Conservation (phyloP, 2,329 filamentous ascomycete genomes). For the Microsporum ferrugineum region DNA sequence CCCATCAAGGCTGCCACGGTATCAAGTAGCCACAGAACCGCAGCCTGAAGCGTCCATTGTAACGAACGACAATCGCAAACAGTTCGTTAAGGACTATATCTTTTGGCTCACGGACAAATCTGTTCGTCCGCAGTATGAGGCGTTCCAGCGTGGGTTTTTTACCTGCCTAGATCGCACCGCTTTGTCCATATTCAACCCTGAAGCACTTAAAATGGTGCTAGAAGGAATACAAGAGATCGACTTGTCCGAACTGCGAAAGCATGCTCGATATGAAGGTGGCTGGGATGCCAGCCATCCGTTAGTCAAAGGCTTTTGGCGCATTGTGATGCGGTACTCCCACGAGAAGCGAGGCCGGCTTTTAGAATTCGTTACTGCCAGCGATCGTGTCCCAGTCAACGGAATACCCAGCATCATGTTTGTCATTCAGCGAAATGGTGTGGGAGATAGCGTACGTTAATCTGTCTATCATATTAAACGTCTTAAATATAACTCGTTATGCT, state of each 20-base stretch:
- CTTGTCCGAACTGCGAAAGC: conserved; percentile 56
- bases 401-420: conserved; percentile 72
- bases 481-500: conserved; percentile 9
- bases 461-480: background rate
- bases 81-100: conserved; percentile 76
- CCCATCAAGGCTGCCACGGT: conserved; percentile 17
- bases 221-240: conserved; percentile 78
- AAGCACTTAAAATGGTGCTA: conserved; percentile 62
- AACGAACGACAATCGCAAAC: conserved; percentile 64
- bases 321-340: conserved; percentile 54
- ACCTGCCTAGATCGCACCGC: conserved; percentile 60
- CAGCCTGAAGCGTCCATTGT: conserved; percentile 56
- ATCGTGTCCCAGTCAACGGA: conserved; percentile 79
- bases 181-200: conserved; percentile 58
- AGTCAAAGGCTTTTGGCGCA: conserved; percentile 71
- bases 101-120: conserved; percentile 70
- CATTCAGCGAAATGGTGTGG: conserved; percentile 64
- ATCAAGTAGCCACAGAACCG: conserved; percentile 22
- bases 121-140: conserved; percentile 62
- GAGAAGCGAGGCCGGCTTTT: conserved; percentile 64
- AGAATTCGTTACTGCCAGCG: conserved; percentile 90
- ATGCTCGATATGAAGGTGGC: conserved; percentile 65
- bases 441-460: conserved; percentile 35
- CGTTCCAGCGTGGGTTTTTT: conserved; percentile 72
- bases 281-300: conserved; percentile 60